phyloP scores from a whole-genome alignment of 2,329 filamentous ascomycete species.

The Fonsecaea erecta region DNA sequence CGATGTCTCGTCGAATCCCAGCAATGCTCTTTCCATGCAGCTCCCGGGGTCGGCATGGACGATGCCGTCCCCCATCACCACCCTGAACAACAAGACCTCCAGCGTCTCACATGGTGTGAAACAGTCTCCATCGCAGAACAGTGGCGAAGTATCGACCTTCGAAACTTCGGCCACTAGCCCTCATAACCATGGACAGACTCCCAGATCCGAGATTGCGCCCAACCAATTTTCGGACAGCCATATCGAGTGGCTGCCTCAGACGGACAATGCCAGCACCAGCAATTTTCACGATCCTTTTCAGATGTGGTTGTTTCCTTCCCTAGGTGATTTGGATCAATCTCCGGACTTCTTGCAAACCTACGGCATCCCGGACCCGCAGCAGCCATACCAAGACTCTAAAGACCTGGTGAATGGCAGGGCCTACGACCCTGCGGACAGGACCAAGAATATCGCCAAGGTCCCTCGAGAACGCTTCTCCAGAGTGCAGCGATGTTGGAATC shows the following conservation, averaged over 20 bases:
- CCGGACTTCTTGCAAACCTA: constrained; percentile 33
- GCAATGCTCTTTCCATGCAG: constrained; percentile 24
- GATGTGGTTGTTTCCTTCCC: constrained; percentile 35
- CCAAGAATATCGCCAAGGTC: constrained; percentile 39
- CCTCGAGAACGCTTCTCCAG: constrained; percentile 50
- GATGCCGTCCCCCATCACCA: constrained; percentile 23
- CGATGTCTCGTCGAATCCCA: constrained; percentile 21
- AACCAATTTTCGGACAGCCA: constrained; percentile 26
- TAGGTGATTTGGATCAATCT: constrained; percentile 33
- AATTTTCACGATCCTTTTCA: constrained; percentile 36
- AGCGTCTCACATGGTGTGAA: constrained; percentile 20
- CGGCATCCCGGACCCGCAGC: constrained; percentile 19
- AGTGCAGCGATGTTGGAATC: constrained; percentile 51
- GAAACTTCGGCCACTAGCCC: constrained; percentile 28
- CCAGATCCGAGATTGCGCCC: constrained; percentile 26
- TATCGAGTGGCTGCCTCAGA: constrained; percentile 31
- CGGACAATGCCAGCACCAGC: constrained; percentile 21
- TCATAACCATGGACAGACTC: constrained; percentile 28
- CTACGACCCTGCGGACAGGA: constrained; percentile 22
- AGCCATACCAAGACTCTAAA: constrained; percentile 21
- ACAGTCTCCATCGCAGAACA: constrained; percentile 28
- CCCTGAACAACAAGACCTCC: constrained; percentile 24
- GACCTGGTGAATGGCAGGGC: constrained; percentile 19
- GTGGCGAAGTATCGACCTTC: constrained; percentile 29
- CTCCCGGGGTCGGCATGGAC: constrained; percentile 24